Base-by-base conservation (phyloP, 495 filamentous ascomycete species). In the Massariosphaeria phaeospora region DNA sequence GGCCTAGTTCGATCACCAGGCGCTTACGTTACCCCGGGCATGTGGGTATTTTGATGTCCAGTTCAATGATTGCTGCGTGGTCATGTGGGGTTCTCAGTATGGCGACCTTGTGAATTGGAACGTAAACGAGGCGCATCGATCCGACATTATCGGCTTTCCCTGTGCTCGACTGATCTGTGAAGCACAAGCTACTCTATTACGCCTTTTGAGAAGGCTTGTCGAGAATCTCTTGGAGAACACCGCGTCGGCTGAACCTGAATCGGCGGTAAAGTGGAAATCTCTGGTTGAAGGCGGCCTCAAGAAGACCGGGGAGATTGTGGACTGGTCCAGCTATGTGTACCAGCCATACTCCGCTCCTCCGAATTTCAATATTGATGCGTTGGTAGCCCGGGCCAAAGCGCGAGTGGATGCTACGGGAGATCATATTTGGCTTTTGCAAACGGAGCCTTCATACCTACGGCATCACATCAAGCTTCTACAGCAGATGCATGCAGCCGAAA, bases 361-460 rank as follows among this genome's bases (percentile, higher is more conserved):
- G 1, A 42, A 11, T 10, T 61, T 66, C 29, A 48, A 55, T 33
- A 45, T 62, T 11, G 27, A 61, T 44, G 8, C 3, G 1, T 23
- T 67, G 11, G 13, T 62, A 11, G 25, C 36, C 2, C 38, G 54
- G 12, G 48, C 62, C 1, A 20, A 59, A 34, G 36, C 15, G 1
- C 24, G 40, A 41, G 11, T 52, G 1, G 29, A 56, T n/a, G 24
- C 17, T 8, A 36, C 23, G n/a, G 24, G 20, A 35, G 62, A 63
- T 46, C 47, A 62, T 52, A 15, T 65, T 12, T 58, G 41, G 43
- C 42, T 62, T 15, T 41, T 65, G 2, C 55, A 65, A 31, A 62
- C 53, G 2, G 59, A 65, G 15, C n/a, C 30, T 7, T 3, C 6
- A 9, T 51, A 51, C 31, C 13, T 51, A 15, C 4, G 48, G 25